Evolutionary conservation across 805 yeast species (phyloP).

Genomic region (Barnettozyma sucrosica): DNA sequence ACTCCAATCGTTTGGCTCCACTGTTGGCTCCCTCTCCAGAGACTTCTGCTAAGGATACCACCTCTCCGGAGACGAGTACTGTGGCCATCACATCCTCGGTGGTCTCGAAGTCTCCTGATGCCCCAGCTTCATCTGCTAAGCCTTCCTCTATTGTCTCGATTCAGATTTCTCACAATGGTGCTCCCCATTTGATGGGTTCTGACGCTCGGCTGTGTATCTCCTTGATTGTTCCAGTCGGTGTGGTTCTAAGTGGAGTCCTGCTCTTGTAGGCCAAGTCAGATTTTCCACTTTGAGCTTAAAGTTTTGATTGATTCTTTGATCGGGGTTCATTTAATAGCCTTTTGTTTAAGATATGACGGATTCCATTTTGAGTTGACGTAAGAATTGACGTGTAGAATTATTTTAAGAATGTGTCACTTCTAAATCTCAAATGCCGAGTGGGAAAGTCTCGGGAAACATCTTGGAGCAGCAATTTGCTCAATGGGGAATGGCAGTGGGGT

Average conservation of each 20-base stretch:
- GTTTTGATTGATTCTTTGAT: too few relatives aligned
- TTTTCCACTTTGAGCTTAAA: too few relatives aligned
- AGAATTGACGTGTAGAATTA: not conserved
- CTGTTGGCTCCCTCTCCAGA: slow-evolving; percentile 13
- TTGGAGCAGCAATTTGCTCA: not conserved
- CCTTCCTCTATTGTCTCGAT: not conserved
- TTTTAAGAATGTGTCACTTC: not conserved
- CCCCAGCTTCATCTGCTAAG: not conserved
- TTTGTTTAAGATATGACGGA: too few relatives aligned
- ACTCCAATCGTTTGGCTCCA: slow-evolving; percentile 15
- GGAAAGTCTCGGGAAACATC: not conserved
- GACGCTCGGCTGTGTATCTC: not conserved
- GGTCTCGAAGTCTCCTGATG: too few relatives aligned
- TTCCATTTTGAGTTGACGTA: too few relatives aligned
- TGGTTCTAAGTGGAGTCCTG: not conserved
- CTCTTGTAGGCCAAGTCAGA: not conserved
- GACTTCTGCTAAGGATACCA: slow-evolving; percentile 2
- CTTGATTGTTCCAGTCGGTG: not conserved
- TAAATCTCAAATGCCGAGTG: not conserved
- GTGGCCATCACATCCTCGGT: too few relatives aligned
- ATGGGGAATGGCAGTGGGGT: not conserved
- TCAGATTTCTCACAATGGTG: not conserved
- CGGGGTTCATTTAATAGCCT: too few relatives aligned
- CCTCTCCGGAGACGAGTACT: not conserved
- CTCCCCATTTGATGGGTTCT: not conserved